Evolutionary conservation across 2,329 filamentous ascomycete species (phyloP).

Genomic region (Cordyceps cateniannulata): DNA sequence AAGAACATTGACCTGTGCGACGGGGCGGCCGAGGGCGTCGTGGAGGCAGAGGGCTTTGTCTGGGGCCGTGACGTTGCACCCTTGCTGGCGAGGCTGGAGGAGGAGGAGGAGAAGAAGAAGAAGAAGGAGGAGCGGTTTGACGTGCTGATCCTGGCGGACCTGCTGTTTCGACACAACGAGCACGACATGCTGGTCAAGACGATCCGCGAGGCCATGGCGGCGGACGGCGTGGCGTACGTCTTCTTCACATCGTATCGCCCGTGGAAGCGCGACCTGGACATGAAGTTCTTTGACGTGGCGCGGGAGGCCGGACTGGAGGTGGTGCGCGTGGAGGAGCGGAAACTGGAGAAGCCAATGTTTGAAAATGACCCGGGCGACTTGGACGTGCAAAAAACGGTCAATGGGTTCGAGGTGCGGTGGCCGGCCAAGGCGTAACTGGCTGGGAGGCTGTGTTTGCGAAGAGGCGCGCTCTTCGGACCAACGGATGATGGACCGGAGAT

Average conservation of each 20-base stretch:
- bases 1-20: slow-evolving; percentile 62
- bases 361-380: slow-evolving; percentile 83
- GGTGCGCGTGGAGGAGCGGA: slow-evolving; percentile 72
- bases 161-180: slow-evolving; percentile 87
- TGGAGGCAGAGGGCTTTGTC: slow-evolving; percentile 66
- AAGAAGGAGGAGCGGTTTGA: slow-evolving; percentile 51
- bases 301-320: slow-evolving; percentile 66
- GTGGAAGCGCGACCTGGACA: slow-evolving; percentile 79
- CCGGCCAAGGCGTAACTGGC: slow-evolving; percentile 27
- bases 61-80: slow-evolving; percentile 66
- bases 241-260: slow-evolving; percentile 94
- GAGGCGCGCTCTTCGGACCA: neutral
- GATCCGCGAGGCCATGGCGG: slow-evolving; percentile 60
- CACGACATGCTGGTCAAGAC: slow-evolving; percentile 71
- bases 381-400: slow-evolving; percentile 73
- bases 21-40: slow-evolving; percentile 27
- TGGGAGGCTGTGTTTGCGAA: no score
- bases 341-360: slow-evolving; percentile 83
- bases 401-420: slow-evolving; percentile 70
- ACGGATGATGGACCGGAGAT: neutral
- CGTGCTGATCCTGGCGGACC: slow-evolving; percentile 76
- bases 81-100: slow-evolving; percentile 50
- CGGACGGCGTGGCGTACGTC: slow-evolving; percentile 59
- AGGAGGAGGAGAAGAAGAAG: slow-evolving; percentile 19
- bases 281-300: slow-evolving; percentile 78